Evolutionary conservation across 2,329 filamentous ascomycete genomes (phyloP), one percentile per base, ranked within the genome.

Genomic region (Sporothrix curviconia): DNA sequence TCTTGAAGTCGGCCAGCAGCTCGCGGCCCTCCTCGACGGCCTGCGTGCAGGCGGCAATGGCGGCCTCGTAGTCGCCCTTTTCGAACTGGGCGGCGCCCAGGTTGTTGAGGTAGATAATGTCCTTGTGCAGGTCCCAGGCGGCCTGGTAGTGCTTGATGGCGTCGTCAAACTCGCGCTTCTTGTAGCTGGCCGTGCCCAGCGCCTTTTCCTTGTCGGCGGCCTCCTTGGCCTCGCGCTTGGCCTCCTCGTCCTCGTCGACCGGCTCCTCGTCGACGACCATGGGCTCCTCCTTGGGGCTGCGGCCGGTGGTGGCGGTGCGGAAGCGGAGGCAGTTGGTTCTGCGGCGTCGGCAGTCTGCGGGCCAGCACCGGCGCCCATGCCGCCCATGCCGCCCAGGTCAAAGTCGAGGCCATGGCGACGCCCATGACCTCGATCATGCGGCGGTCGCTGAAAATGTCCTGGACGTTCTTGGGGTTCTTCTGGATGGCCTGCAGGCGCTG

Each of bases 91-190:
- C 94, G 3, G 94, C 94, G 60, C 91, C 90, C 32, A 95, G 81
- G 75, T 99, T 99, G 78, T 95, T 99, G 60, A 97, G 81, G 75
- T 99, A 99, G 15, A 92, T 94, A 68, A 99, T 95, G 68, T 99
- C 94, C 79, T 96, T 94, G 82, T 90, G 80, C 39, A 89, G 74
- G 59, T 96, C 92, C 94, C 94, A 99, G 0, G 94, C 94, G 72
- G 95, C 95, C 70, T 73, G 82, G 79, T 99, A 99, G 77, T 99
- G 90, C 69, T 86, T 84, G 67, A 99, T 96, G 52, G 94, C 94
- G 68, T 88, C 85, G 67, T 97, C 94, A 65, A 99, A 96, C 70
- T 96, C 86, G 65, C 90, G 87, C 83, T 97, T 97, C 86, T 99
- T 99, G 81, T 99, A 99, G 72, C 87, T 86, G 66, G 94, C 90